Conservation (phyloP, 139 green algal species). For the Marvania coccoides region DNA sequence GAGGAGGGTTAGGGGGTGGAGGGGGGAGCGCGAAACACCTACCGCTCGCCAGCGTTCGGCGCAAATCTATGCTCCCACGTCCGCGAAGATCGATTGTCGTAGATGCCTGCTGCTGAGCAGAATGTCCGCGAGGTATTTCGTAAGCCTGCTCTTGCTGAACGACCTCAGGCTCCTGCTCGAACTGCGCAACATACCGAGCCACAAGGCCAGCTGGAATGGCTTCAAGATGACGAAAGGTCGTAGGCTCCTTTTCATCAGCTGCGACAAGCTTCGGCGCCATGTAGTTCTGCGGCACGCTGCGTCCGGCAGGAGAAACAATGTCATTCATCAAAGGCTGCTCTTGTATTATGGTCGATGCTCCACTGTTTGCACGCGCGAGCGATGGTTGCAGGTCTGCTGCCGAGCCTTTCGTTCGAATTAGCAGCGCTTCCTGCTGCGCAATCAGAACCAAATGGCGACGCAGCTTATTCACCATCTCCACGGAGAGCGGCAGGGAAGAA, state of each 20-base stretch:
- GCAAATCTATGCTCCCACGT: not conserved
- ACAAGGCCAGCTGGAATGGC: conserved; percentile 19
- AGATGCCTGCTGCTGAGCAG: not conserved
- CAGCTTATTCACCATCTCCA: not conserved
- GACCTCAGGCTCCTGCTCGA: not conserved
- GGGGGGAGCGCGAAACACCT: too few species aligned
- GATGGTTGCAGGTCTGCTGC: too few species aligned
- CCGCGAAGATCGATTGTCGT: not conserved
- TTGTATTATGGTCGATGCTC: too few species aligned
- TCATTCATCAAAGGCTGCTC: too few species aligned
- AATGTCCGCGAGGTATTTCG: not conserved
- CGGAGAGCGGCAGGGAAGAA: too few species aligned
- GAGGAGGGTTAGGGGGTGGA: not conserved
- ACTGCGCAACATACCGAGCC: conserved; percentile 17
- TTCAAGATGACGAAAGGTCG: not conserved
- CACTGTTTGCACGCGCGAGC: too few species aligned
- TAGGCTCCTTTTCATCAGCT: not conserved
- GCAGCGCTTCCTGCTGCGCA: too few species aligned
- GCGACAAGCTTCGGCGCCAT: not conserved
- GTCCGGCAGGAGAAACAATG: too few species aligned
- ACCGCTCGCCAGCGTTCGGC: not conserved
- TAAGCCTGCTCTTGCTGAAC: too few species aligned
- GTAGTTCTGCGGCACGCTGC: not conserved
- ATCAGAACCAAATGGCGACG: not conserved
- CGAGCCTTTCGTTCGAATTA: too few species aligned